phyloP scores from a whole-genome alignment of 306 rosid genomes.

The Potentilla sterilis region DNA sequence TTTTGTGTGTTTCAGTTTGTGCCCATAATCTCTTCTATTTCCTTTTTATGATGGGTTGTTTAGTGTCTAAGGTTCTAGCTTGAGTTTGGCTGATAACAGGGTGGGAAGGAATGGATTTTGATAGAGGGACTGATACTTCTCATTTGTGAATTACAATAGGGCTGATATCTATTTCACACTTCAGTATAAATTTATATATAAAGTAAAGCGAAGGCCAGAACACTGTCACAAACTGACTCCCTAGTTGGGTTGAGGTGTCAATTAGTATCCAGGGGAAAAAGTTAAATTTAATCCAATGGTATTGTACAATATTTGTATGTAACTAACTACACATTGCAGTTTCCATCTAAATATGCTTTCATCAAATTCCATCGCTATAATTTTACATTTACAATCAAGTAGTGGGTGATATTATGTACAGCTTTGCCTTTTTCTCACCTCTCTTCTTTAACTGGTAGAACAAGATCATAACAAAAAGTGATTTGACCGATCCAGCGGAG shows the following conservation, averaged over 20 bases:
- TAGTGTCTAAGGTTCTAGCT: not conserved
- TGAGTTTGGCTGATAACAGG: not conserved
- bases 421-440: not conserved
- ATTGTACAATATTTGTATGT: not conserved
- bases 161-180: not conserved
- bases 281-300: not conserved
- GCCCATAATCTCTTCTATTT: not conserved
- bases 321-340: not conserved
- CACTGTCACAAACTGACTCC: constrained; percentile 5
- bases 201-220: not conserved
- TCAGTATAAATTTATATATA: not conserved
- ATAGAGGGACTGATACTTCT: not conserved
- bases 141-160: not conserved
- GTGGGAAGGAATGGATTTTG: not conserved
- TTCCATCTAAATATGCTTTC: not conserved
- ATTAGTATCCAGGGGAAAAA: not conserved
- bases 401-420: not conserved
- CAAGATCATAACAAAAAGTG: not conserved
- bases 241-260: not conserved
- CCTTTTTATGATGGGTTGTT: not conserved
- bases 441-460: not conserved
- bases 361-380: not conserved
- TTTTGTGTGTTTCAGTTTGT: not conserved
- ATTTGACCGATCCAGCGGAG: not conserved
- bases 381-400: not conserved